Conservation (phyloP, 2,329 filamentous ascomycete genomes). For the Trichoderma brevicompactum region DNA sequence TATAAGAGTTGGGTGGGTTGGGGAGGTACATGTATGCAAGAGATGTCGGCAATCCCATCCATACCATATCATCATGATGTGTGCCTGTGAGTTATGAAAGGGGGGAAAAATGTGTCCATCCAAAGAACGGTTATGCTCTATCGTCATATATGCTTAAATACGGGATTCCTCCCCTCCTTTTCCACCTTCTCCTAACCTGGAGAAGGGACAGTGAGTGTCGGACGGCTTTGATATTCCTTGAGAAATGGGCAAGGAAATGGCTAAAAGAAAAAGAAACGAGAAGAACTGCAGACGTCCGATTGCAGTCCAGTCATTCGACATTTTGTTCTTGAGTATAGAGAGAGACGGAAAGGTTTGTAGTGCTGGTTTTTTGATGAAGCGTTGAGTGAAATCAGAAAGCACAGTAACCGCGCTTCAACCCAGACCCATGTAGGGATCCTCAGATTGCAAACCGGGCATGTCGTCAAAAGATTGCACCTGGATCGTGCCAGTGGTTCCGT, state of each 20-base stretch:
- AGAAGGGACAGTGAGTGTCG: not conserved
- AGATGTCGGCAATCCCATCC: too few relatives aligned
- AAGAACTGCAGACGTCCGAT: too few relatives aligned
- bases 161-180: not conserved
- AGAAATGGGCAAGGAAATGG: not conserved
- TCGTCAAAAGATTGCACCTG: too few relatives aligned
- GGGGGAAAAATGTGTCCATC: not conserved
- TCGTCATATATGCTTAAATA: constrained; percentile 5
- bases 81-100: not conserved
- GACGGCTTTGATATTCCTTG: not conserved
- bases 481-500: not conserved
- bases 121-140: not conserved
- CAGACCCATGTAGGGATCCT: constrained; percentile 4
- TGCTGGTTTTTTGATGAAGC: too few relatives aligned
- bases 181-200: not conserved
- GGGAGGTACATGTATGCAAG: too few relatives aligned
- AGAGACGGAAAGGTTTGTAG: too few relatives aligned
- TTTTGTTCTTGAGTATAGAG: not conserved
- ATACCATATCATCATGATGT: not conserved
- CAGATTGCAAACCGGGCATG: too few relatives aligned
- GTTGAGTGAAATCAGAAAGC: too few relatives aligned
- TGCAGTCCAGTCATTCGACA: too few relatives aligned
- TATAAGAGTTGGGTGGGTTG: too few relatives aligned
- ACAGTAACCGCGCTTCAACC: not conserved
- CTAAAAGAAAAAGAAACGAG: not conserved